Percentiles rank a stretch among this genome's conserved stretches.
These are phyloP conservation scores for Moricandia arvensis DNA, from an alignment of 345 rosid species.

Conservation along the genomic window DNA sequence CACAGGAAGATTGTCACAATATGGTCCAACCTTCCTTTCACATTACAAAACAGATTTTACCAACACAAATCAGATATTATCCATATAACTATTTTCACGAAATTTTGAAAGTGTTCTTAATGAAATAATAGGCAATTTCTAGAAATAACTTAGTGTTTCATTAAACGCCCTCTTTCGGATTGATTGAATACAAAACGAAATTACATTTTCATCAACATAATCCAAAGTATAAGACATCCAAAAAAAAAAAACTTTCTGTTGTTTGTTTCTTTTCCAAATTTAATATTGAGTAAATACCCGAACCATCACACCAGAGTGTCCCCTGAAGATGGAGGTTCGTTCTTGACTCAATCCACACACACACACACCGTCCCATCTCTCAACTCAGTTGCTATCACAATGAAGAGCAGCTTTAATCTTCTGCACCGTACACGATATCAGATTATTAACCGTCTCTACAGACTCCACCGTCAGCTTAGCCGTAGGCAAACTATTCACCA, in stretches of 20 bases:
- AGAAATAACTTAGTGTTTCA: background rate
- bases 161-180: background rate
- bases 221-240: constrained; percentile 12
- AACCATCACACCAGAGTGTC: constrained; percentile 22
- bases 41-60: background rate
- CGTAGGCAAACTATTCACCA: constrained; percentile 91
- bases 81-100: background rate
- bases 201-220: background rate
- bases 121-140: background rate
- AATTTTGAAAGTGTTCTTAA: background rate
- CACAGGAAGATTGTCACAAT: too few species aligned
- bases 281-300: constrained; percentile 39
- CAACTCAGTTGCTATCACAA: constrained; percentile 49
- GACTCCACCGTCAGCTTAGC: constrained; percentile 96
- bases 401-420: constrained; percentile 88
- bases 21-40: background rate
- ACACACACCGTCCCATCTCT: constrained; percentile 13
- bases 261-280: background rate
- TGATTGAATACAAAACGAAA: background rate
- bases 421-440: constrained; percentile 88
- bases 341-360: constrained; percentile 42
- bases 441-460: constrained; percentile 91
- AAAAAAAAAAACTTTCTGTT: background rate
- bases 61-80: background rate
- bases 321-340: constrained; percentile 38